Percentiles rank a stretch among this genome's conserved stretches.
Conservation (phyloP, 1,284 basidiomycete species). For the Tilletia caries region DNA sequence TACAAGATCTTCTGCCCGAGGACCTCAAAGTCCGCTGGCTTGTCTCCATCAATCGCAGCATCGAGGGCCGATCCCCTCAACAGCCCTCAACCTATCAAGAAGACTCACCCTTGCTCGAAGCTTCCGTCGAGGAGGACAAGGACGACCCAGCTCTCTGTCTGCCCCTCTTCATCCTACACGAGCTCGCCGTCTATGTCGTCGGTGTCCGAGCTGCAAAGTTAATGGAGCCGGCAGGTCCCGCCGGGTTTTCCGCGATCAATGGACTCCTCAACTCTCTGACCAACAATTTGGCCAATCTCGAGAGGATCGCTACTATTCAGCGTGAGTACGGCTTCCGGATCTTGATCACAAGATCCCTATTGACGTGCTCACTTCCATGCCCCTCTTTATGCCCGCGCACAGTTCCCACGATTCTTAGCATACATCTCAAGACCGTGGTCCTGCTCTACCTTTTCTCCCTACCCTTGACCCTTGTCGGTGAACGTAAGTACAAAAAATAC, state of each 20-base stretch:
- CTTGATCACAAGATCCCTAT: neutral
- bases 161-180: slow-evolving; percentile 24
- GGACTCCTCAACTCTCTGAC: slow-evolving; percentile 64
- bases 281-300: slow-evolving; percentile 77
- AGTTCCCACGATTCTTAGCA: slow-evolving; percentile 61
- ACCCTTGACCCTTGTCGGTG: slow-evolving; percentile 74
- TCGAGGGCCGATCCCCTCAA: neutral
- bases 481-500: slow-evolving; percentile 57
- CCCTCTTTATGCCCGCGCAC: no score
- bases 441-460: slow-evolving; percentile 79
- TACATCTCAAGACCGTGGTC: slow-evolving; percentile 90
- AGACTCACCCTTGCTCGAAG: slow-evolving; percentile 14
- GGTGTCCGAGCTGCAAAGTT: slow-evolving; percentile 23
- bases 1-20: slow-evolving; percentile 4
- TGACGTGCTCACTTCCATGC: slow-evolving; percentile 7
- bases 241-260: slow-evolving; percentile 29
- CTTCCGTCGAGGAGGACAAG: neutral
- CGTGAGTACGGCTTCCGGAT: neutral
- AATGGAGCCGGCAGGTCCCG: slow-evolving; percentile 29
- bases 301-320: slow-evolving; percentile 59
- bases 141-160: slow-evolving; percentile 13
- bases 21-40: slow-evolving; percentile 7
- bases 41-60: neutral
- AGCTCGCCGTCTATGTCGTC: slow-evolving; percentile 28
- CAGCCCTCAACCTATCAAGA: neutral